Evolutionary conservation across 345 rosid genomes (phyloP), one percentile per base, ranked within the genome.

Genomic region (Brassica cretica): DNA sequence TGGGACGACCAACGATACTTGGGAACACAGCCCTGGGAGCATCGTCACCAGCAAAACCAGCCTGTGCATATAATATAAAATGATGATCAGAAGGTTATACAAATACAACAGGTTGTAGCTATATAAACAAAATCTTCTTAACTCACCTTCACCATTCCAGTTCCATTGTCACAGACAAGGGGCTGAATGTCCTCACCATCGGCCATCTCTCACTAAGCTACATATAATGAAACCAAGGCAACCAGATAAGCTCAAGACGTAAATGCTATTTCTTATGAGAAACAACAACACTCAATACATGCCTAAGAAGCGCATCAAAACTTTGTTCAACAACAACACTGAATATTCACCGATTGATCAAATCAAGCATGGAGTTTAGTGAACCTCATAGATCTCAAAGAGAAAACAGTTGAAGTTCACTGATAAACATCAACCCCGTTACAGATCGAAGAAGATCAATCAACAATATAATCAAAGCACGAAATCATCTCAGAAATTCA

Each of bases 131-230:
- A 35, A 1, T 64, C 70, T 33, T 25, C 4, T 12, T 30, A 51
- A 53, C 83, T 70, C 61, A 88, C 92, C 87, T 88, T 88, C 64
- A 88, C 92, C 92, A 88, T 88, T 85, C 88, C 88, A 61, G 89
- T 88, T 76, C 92, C 92, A 86, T 88, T 88, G 80, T 88, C 90
- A 35, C 87, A 86, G 58, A 88, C 89, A 37, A 88, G 91, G 62
- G 91, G 91, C 58, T 88, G 91, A 70, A 93, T 93, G 73, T 93
- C 98, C 89, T 93, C 98, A 12, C 87, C 86, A 64, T 93, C 98
- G 2, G 97, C 98, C 98, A 93, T 93, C 73, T 90, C 82, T 71
- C 68, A 85, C 74, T 74, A 27, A 64, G 6, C 59, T 15, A 59
- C 16, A n/a, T 1, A 49, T 30, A 66, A 58, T 9, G n/a, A 71